Conservation (phyloP, 2,329 filamentous ascomycete genomes). For the Lomentospora prolificans region DNA sequence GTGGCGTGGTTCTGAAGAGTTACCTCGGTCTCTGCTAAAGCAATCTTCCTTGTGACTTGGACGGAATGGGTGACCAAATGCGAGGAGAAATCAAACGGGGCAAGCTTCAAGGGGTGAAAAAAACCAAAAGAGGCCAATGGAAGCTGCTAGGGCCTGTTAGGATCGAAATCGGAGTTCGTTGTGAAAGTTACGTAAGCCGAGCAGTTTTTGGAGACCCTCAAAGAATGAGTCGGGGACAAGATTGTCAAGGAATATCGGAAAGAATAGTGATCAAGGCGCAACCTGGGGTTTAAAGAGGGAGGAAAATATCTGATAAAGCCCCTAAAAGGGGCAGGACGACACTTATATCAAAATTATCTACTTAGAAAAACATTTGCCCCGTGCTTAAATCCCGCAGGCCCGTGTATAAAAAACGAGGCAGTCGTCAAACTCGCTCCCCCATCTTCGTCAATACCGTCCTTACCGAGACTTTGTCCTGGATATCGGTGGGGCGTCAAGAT, state of each 20-base stretch:
- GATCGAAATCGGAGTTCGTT: not conserved
- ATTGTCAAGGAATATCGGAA: not conserved
- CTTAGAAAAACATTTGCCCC: not conserved
- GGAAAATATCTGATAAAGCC: not conserved
- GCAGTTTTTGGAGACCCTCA: not conserved
- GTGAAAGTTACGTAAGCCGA: not conserved
- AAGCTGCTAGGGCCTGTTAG: not conserved
- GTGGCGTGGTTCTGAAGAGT: not conserved
- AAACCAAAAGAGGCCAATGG: not conserved
- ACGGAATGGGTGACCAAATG: not conserved
- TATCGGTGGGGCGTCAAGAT: not conserved
- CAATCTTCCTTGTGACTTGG: conserved; percentile 4
- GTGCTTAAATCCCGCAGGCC: not conserved
- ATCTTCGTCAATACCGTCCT: not conserved
- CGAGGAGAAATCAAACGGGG: not conserved
- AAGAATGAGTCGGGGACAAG: not conserved
- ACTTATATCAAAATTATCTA: too few relatives aligned
- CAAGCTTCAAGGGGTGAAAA: not conserved
- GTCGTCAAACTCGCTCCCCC: not conserved
- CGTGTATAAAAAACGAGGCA: not conserved
- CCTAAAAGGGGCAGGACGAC: not conserved
- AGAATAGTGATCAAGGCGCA: not conserved
- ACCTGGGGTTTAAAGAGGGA: not conserved
- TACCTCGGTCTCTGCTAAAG: too few relatives aligned
- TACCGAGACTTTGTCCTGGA: not conserved